Evolutionary conservation across 2,329 filamentous ascomycete genomes (phyloP).

Genomic region (Celoporthe dispersa): DNA sequence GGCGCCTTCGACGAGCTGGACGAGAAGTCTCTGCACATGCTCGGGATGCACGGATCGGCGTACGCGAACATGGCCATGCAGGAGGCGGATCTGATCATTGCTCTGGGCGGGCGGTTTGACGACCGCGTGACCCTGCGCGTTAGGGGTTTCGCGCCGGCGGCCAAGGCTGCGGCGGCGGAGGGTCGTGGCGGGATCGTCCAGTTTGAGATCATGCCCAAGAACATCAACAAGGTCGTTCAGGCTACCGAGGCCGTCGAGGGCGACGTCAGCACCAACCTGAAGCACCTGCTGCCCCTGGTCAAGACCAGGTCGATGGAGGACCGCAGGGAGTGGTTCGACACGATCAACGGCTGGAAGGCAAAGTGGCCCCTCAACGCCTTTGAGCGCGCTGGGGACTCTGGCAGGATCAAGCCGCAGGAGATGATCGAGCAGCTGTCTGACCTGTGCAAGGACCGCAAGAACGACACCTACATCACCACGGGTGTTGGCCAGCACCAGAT

Average conservation of each 20-base stretch:
- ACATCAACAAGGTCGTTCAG: constrained; percentile 99
- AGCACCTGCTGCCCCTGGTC: constrained; percentile 73
- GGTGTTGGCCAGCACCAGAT: constrained; percentile 99
- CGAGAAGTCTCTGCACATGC: constrained; percentile 94
- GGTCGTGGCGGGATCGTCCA: constrained; percentile 92
- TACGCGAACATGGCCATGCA: constrained; percentile 99
- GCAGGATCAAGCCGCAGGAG: constrained; percentile 91
- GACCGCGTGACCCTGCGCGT: constrained; percentile 88
- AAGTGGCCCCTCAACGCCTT: constrained; percentile 86
- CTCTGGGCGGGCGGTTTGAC: constrained; percentile 91
- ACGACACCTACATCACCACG: constrained; percentile 85
- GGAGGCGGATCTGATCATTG: constrained; percentile 93
- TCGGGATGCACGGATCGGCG: constrained; percentile 96
- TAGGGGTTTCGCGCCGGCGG: constrained; percentile 85
- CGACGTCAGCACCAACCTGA: constrained; percentile 82
- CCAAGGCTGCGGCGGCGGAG: constrained; percentile 82
- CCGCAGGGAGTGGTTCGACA: constrained; percentile 82
- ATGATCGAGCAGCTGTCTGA: constrained; percentile 90
- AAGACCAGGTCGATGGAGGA: constrained; percentile 64
- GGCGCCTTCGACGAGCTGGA: constrained; percentile 93
- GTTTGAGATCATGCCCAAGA: constrained; percentile 99
- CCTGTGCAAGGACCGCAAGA: constrained; percentile 77
- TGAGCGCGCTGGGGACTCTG: constrained; percentile 75
- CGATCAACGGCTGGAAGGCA: constrained; percentile 90
- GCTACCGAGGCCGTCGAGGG: constrained; percentile 95